Evolutionary conservation across 2,329 filamentous ascomycete species (phyloP).

Genomic region (Ascochyta fabae): DNA sequence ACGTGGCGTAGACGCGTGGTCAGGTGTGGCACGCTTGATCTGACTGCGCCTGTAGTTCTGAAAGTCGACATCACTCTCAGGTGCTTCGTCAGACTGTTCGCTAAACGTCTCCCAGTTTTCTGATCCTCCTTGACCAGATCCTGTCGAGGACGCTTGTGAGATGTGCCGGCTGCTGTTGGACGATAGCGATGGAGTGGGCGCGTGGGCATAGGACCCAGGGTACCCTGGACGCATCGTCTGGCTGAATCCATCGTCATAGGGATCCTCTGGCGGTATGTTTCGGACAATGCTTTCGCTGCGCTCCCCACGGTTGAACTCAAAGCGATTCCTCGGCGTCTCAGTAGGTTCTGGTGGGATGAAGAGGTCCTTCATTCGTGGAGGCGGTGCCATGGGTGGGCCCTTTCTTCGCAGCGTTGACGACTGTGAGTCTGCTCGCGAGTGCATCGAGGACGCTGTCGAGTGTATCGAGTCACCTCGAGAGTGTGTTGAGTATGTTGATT

Average conservation of each 20-base stretch:
- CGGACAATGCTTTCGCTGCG: slow-evolving; percentile 66
- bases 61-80: slow-evolving; percentile 70
- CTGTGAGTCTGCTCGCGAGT: slow-evolving; percentile 35
- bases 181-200: slow-evolving; percentile 31
- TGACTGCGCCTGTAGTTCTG: slow-evolving; percentile 79
- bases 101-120: slow-evolving; percentile 99
- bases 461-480: slow-evolving; percentile 16
- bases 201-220: slow-evolving; percentile 31
- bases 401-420: slow-evolving; percentile 47
- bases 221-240: slow-evolving; percentile 40
- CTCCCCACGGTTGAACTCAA: slow-evolving; percentile 50
- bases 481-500: slow-evolving; percentile 20
- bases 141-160: slow-evolving; percentile 61
- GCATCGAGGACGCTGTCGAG: slow-evolving; percentile 13
- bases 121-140: slow-evolving; percentile 70
- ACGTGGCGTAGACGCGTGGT: slow-evolving; percentile 43
- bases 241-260: slow-evolving; percentile 67
- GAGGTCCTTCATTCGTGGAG: slow-evolving; percentile 91
- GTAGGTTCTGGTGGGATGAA: slow-evolving; percentile 59
- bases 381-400: slow-evolving; percentile 62
- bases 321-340: slow-evolving; percentile 54
- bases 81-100: slow-evolving; percentile 75
- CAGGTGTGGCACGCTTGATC: slow-evolving; percentile 65
- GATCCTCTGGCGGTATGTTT: slow-evolving; percentile 75
- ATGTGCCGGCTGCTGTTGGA: slow-evolving; percentile 65